Evolutionary conservation across 495 filamentous ascomycete genomes (phyloP), one percentile per base, ranked within the genome.

Genomic region (Ascodesmis nigricans): DNA sequence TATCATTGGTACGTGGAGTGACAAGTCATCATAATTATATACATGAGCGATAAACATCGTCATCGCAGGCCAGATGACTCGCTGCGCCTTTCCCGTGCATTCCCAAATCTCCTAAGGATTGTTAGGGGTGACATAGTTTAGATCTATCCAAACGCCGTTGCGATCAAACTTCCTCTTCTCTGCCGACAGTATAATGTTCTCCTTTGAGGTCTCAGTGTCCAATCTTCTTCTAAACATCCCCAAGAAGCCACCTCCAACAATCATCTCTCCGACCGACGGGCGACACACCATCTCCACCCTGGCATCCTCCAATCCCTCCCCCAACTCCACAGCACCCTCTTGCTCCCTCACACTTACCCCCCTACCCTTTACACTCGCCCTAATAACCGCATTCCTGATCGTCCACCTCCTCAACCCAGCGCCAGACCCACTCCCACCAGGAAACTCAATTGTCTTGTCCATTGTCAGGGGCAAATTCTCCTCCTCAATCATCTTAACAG

Each of bases 191-290:
- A n/a, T n/a, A n/a, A n/a, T n/a, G n/a, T n/a, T n/a, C n/a, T n/a
- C n/a, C n/a, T n/a, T n/a, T n/a, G n/a, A n/a, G n/a, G n/a, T n/a
- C n/a, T n/a, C n/a, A n/a, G n/a, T n/a, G n/a, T n/a, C n/a, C n/a
- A n/a, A n/a, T 11, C 22, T 43, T 29, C 54, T 66, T 35, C 65
- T 64, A 62, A 69, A 80, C 3, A 80, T 50, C 0, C 59, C 76
- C 31, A 82, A 55, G 44, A 82, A 82, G 0, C 76, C 76, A 11
- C 76, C 76, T 1, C 71, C 76, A 7, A 67, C 55, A 21, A 75
- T 56, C 23, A 56, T 54, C 17, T 64, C 47, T 1, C 75, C 75
- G 18, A 69, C 69, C 45, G 71, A 75, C 0, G 76, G 76, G 22
- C 75, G 57, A 42, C 76, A 79, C 5, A 82, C 61, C 48, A 75